Evolutionary conservation across 345 rosid genomes (phyloP), one percentile per base, ranked within the genome.

Genomic region (Garcia nutans): DNA sequence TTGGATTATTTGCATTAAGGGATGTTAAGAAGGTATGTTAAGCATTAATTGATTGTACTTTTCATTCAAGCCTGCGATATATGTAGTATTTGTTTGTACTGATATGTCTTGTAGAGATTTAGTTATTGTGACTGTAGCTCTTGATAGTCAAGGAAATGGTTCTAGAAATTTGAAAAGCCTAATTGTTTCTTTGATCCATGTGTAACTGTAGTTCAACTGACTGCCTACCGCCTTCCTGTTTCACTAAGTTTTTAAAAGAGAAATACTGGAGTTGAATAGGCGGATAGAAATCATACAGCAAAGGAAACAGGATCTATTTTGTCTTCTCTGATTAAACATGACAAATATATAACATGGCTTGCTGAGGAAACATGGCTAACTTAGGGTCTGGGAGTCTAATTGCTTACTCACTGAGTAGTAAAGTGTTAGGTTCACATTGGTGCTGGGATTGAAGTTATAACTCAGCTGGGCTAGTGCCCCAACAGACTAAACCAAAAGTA

Each of bases 1-100:
- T 96, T 61, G 99, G 99, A 71, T 80, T 96, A 73, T 96, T 96
- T 88, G 93, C 99, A 28, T 70, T 93, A 77, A 86, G 91, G 86
- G 93, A 91, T 80, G 92, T 96, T 69, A 90, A 86, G 80, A 85
- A 90, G 98, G 98, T 96, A 86, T 49, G 87, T 70, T 24, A 74
- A 70, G 22, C 13, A 41, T 75, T 31, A 19, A 42, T 56, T 80
- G 26, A 64, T 22, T n/a, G 47, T 0, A 24, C 49, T 63, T 37
- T 50, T 22, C 33, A 33, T 61, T 0, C 47, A 42, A 59, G 72
- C 26, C 42, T 10, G 6, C 7, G 62, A 28, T 54, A 41, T 8
- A 8, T 52, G 19, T 33, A n/a, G 62, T 22, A 70, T 33, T 47
- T 24, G 1, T 20, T 57, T 7, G 15, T 13, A 47, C 26, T 6